Evolutionary conservation across 2,329 filamentous ascomycete genomes (phyloP).

Genomic region (Blastomyces percursus): DNA sequence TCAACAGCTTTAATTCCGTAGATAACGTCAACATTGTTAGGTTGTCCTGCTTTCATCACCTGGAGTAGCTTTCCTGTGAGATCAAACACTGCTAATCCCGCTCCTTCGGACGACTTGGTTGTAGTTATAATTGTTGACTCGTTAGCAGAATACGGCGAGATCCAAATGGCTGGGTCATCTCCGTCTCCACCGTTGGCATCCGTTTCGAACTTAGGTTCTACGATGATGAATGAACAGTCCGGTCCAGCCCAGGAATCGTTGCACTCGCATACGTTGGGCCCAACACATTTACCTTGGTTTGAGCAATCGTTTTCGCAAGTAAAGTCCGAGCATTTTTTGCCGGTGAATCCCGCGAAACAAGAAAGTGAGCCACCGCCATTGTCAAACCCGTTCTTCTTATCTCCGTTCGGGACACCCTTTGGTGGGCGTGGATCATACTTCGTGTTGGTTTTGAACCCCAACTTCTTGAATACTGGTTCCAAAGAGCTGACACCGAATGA

Average conservation of each 20-base stretch:
- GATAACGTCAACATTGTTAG: constrained; percentile 47
- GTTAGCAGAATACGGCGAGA: constrained; percentile 32
- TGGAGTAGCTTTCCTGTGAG: constrained; percentile 40
- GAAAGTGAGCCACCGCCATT: constrained; percentile 22
- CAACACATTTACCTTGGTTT: constrained; percentile 33
- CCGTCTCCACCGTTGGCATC: constrained; percentile 37
- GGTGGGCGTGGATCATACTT: constrained; percentile 29
- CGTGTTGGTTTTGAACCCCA: constrained; percentile 29
- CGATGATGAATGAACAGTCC: constrained; percentile 37
- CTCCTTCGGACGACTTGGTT: constrained; percentile 40
- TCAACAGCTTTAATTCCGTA: constrained; percentile 39
- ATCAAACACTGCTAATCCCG: constrained; percentile 42
- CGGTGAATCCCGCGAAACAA: constrained; percentile 38
- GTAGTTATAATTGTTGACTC: constrained; percentile 44
- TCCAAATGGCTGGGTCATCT: constrained; percentile 42
- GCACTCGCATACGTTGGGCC: constrained; percentile 35
- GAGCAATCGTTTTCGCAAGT: constrained; percentile 36
- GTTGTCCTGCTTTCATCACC: constrained; percentile 36
- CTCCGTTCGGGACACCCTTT: constrained; percentile 15
- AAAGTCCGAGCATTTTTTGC: constrained; percentile 26
- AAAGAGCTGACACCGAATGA: constrained; percentile 34
- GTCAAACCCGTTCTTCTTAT: constrained; percentile 29
- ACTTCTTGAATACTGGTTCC: constrained; percentile 22
- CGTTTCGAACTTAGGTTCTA: constrained; percentile 35
- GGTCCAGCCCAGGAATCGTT: constrained; percentile 36